Conservation (phyloP, 2,329 filamentous ascomycete species). For the Fusarium equiseti region DNA sequence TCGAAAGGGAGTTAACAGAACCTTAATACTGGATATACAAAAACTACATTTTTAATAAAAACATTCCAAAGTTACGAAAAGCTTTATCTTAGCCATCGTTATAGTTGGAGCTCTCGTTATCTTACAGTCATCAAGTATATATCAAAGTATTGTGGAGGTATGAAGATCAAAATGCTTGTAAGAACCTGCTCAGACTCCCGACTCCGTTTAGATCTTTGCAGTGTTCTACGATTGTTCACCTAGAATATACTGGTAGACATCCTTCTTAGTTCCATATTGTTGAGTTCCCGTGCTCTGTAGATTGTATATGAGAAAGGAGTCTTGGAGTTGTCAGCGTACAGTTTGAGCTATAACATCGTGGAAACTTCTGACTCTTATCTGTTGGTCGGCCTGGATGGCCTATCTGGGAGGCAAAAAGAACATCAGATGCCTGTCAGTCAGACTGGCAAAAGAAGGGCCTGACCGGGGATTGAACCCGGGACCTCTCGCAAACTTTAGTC, state of each 20-base stretch:
- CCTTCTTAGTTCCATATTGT: neutral
- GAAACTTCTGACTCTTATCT: neutral
- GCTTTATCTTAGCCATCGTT: neutral
- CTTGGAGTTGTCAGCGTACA: neutral
- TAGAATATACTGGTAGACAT: neutral
- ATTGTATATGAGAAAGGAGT: neutral
- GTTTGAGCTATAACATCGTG: neutral
- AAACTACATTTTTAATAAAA: neutral
- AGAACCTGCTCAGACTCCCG: neutral
- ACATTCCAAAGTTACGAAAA: neutral
- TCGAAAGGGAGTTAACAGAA: conserved; percentile 20
- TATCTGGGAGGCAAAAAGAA: neutral
- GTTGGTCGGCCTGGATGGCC: neutral
- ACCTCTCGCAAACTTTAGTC: conserved; percentile 56
- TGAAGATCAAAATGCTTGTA: neutral
- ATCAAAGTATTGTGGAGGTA: neutral
- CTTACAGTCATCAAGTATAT: neutral
- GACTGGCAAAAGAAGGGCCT: conserved; percentile 49
- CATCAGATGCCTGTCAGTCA: neutral
- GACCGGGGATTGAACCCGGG: conserved; percentile 62
- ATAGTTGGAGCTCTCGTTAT: neutral
- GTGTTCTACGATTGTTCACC: neutral
- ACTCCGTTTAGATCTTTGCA: neutral
- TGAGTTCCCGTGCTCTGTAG: neutral
- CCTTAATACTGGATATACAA: neutral